A percentile compares a stretch with the other conserved stretches of the same genome.
Conservation (phyloP, 495 filamentous ascomycete species). For the Podospora pseudocomata region DNA sequence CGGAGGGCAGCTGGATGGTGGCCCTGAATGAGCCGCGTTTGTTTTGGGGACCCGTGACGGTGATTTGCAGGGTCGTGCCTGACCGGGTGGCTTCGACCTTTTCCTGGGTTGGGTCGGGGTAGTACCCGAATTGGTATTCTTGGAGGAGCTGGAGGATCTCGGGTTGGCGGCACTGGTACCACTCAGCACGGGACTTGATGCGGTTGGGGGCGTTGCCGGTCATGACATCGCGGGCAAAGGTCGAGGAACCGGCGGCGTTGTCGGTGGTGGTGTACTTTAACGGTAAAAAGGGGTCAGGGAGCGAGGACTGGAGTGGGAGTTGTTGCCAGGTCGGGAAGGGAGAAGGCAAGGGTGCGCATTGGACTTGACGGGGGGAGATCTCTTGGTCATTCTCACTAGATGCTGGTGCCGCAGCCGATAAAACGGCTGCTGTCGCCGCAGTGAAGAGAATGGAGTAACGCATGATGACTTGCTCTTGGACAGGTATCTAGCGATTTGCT, state of each 20-base stretch:
- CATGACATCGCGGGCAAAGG: slow-evolving; percentile 39
- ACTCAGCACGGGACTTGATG: slow-evolving; percentile 45
- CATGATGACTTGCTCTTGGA: neutral
- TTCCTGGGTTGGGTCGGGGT: slow-evolving; percentile 49
- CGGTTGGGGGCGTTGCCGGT: slow-evolving; percentile 39
- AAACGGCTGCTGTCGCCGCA: neutral
- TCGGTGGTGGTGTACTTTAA: slow-evolving; percentile 43
- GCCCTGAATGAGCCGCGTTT: slow-evolving; percentile 47
- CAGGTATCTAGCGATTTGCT: neutral
- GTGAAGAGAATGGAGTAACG: neutral
- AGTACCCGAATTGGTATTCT: slow-evolving; percentile 55
- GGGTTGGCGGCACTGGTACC: slow-evolving; percentile 51
- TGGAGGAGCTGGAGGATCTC: slow-evolving; percentile 52
- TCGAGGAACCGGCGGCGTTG: slow-evolving; percentile 30
- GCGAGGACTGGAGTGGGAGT: slow-evolving; percentile 39
- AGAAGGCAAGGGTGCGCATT: slow-evolving; percentile 38
- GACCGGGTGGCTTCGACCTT: slow-evolving; percentile 50
- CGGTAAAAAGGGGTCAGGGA: slow-evolving; percentile 51
- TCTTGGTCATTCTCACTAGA: slow-evolving; percentile 1
- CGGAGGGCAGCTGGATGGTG: slow-evolving; percentile 41
- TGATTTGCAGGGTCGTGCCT: slow-evolving; percentile 46
- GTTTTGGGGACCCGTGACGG: slow-evolving; percentile 40
- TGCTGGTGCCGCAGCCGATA: neutral
- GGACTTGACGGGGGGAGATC: slow-evolving; percentile 13
- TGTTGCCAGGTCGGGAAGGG: slow-evolving; percentile 41